Percentiles rank a stretch among this genome's conserved stretches.
phyloP scores from a whole-genome alignment of 2,329 filamentous ascomycete genomes.

The Cladosporium sp. region DNA sequence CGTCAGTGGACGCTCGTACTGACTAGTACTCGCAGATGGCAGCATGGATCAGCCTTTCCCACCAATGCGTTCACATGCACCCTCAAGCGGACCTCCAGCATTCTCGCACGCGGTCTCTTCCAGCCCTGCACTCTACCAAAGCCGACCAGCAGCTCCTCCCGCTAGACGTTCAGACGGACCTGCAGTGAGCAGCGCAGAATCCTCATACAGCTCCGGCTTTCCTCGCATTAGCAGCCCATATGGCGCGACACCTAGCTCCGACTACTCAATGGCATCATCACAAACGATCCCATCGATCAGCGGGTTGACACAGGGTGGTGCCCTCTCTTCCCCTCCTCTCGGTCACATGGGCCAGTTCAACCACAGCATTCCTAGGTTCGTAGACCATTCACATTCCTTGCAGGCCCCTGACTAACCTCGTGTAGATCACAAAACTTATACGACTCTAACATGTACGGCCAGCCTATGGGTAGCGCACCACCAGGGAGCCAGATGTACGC shows the following conservation, averaged over 20 bases:
- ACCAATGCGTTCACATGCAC: conserved; percentile 30
- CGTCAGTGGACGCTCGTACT: background rate
- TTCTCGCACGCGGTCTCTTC: conserved; percentile 27
- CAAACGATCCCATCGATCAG: conserved; percentile 31
- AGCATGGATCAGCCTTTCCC: conserved; percentile 31
- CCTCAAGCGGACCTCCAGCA: conserved; percentile 21
- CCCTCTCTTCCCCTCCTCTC: conserved; percentile 27
- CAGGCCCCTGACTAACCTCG: background rate
- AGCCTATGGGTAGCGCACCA: conserved; percentile 25
- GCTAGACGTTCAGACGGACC: conserved; percentile 25
- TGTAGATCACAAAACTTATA: conserved; percentile 30
- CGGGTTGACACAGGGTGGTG: conserved; percentile 32
- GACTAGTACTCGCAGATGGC: conserved; percentile 12
- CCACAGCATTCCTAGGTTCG: conserved; percentile 24
- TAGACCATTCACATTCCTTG: background rate
- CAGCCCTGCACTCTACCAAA: conserved; percentile 30
- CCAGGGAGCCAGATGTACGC: conserved; percentile 23
- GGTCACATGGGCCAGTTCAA: conserved; percentile 24
- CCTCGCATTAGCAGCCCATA: conserved; percentile 28
- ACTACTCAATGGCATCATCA: conserved; percentile 25
- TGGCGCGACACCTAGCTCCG: conserved; percentile 18
- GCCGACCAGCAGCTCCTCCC: conserved; percentile 19
- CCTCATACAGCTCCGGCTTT: conserved; percentile 25
- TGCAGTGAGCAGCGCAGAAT: conserved; percentile 12
- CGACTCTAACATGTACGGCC: conserved; percentile 26